Evolutionary conservation across 768 basidiomycete species (phyloP), one percentile per base, ranked within the genome.

Genomic region (Melanogaster broomeanus): DNA sequence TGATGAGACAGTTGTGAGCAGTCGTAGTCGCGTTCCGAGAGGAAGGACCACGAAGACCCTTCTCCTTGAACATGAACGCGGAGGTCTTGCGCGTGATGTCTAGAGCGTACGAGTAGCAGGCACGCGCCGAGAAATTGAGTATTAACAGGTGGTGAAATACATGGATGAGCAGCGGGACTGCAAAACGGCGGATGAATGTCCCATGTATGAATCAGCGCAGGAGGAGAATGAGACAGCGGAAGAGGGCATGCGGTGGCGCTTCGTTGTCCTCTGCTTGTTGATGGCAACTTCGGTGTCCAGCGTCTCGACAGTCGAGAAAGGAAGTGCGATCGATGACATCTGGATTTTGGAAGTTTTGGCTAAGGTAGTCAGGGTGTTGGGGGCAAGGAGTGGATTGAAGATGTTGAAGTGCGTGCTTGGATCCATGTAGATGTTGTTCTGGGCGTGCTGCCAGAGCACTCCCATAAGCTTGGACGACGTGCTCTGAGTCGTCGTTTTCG

Each of bases 231-330:
- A n/a, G n/a, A n/a, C n/a, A n/a, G n/a, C n/a, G n/a, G n/a, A n/a
- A n/a, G n/a, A n/a, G n/a, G 2, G 84, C 88, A 90, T 85, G 46
- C 88, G 73, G 13, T 87, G 75, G 6, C 87, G 80, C 68, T 91
- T 92, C 55, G 68, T 79, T 25, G 73, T 76, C 30, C 88, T 75
- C 51, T 61, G 62, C 21, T 57, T 58, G 7, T 43, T 57, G 37
- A 45, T 55, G 11, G 22, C 63, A 44, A 53, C 66, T 43, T 82
- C 80, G 72, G n/a, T n/a, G n/a, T n/a, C n/a, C n/a, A n/a, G n/a
- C n/a, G n/a, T n/a, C n/a, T n/a, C n/a, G n/a, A n/a, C n/a, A n/a
- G n/a, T n/a, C n/a, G n/a, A n/a, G n/a, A n/a, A n/a, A n/a, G n/a
- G n/a, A n/a, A n/a, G n/a, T 0, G 82, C 73, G 55, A 85, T 81